These are phyloP conservation scores for Mycena vulgaris DNA, from an alignment of 768 basidiomycete genomes.

Conservation along the genomic window DNA sequence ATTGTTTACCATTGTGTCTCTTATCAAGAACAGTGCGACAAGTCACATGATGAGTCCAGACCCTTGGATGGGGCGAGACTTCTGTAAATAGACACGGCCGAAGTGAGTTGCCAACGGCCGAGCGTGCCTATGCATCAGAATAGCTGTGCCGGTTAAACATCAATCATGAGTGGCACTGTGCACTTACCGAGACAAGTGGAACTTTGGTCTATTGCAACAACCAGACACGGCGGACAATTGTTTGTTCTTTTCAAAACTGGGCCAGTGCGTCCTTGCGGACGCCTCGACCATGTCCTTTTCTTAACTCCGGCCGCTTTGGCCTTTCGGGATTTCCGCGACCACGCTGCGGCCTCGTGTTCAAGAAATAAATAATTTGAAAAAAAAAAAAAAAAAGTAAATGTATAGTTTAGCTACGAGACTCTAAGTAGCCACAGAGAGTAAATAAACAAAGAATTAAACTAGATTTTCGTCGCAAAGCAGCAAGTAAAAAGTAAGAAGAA, in stretches of 20 bases:
- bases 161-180: too few relatives aligned
- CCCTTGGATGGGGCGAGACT: too few relatives aligned
- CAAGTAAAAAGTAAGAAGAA: constrained; percentile 2
- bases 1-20: too few relatives aligned
- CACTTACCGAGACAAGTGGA: too few relatives aligned
- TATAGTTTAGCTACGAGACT: constrained; percentile 13
- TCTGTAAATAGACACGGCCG: too few relatives aligned
- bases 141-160: too few relatives aligned
- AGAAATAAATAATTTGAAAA: constrained; percentile 2
- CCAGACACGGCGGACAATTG: background rate
- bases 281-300: background rate
- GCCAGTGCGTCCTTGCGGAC: background rate
- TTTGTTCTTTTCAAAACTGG: background rate
- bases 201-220: too few relatives aligned
- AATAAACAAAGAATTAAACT: constrained; percentile 3
- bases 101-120: too few relatives aligned
- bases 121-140: too few relatives aligned
- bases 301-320: constrained; percentile 6
- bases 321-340: constrained; percentile 5
- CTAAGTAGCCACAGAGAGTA: constrained; percentile 2
- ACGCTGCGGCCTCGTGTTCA: constrained; percentile 8
- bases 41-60: too few relatives aligned
- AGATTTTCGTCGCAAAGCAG: constrained; percentile 5
- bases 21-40: too few relatives aligned
- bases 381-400: background rate